Conservation (phyloP, 176 grass and related monocot species). For the Phoenix dactylifera region DNA sequence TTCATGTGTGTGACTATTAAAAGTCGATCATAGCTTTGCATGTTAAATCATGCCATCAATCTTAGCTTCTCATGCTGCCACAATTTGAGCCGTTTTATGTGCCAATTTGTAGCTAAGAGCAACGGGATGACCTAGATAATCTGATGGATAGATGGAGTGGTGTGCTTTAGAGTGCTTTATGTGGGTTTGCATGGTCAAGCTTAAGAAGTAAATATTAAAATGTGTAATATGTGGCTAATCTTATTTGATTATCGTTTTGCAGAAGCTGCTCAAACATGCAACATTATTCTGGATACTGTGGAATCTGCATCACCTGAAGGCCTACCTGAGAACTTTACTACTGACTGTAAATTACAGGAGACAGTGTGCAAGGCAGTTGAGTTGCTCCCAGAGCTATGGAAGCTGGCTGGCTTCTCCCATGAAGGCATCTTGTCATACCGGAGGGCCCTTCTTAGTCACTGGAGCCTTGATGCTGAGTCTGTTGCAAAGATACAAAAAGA, state of each 20-base stretch:
- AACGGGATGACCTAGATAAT: too few relatives aligned
- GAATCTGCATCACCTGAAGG: constrained; percentile 65
- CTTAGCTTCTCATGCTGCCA: too few relatives aligned
- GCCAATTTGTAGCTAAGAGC: too few relatives aligned
- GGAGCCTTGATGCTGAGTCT: constrained; percentile 70
- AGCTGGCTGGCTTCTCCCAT: constrained; percentile 58
- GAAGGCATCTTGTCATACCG: constrained; percentile 78
- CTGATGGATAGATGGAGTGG: too few relatives aligned
- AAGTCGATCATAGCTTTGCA: too few relatives aligned
- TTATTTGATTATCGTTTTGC: constrained; percentile 30
- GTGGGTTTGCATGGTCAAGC: too few relatives aligned
- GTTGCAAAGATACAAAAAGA: constrained; percentile 74
- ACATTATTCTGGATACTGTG: constrained; percentile 68
- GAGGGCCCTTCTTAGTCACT: constrained; percentile 68
- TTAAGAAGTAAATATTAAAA: background rate
- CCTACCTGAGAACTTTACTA: constrained; percentile 37
- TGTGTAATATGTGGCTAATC: background rate
- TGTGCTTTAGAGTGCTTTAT: too few relatives aligned
- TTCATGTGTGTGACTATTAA: too few relatives aligned
- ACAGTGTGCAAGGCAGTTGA: constrained; percentile 80
- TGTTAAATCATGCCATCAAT: too few relatives aligned
- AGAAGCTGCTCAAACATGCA: constrained; percentile 91
- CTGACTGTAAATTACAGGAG: constrained; percentile 81
- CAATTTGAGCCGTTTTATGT: too few relatives aligned
- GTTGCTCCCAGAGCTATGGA: constrained; percentile 79